Evolutionary conservation across 2,329 filamentous ascomycete genomes (phyloP).

Genomic region (Apiospora hydei): DNA sequence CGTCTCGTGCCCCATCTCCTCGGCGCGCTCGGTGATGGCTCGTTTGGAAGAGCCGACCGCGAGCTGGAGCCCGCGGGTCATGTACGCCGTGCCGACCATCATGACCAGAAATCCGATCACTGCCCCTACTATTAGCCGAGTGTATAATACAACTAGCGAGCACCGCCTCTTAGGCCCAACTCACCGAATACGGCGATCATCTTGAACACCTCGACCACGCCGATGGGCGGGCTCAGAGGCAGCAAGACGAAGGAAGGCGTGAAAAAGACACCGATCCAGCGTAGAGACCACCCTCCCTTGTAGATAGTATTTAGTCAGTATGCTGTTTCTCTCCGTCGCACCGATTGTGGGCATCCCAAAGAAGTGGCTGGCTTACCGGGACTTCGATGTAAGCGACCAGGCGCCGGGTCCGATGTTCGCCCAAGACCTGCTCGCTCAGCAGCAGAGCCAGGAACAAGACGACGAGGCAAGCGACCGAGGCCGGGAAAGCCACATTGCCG

Average conservation of each 20-base stretch:
- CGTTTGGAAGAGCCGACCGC: conserved; percentile 60
- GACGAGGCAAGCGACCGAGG: conserved; percentile 19
- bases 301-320: background rate
- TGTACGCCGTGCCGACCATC: conserved; percentile 60
- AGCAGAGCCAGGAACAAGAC: conserved; percentile 16
- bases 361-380: conserved; percentile 49
- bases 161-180: conserved; percentile 31
- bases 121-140: conserved; percentile 34
- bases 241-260: conserved; percentile 66
- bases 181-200: conserved; percentile 66
- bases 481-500: conserved; percentile 1
- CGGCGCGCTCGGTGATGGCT: conserved; percentile 56
- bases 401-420: conserved; percentile 18
- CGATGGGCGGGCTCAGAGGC: conserved; percentile 62
- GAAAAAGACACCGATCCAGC: conserved; percentile 67
- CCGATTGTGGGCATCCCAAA: background rate
- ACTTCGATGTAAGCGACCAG: conserved; percentile 52
- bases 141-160: background rate
- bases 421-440: background rate
- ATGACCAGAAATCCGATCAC: conserved; percentile 63
- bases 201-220: conserved; percentile 61
- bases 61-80: conserved; percentile 61
- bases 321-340: background rate
- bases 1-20: conserved; percentile 54
- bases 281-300: conserved; percentile 63